A percentile compares a stretch with the other conserved stretches of the same genome.
phyloP scores from a whole-genome alignment of 164 flowering plant species.

The Vitis rotundifolia region DNA sequence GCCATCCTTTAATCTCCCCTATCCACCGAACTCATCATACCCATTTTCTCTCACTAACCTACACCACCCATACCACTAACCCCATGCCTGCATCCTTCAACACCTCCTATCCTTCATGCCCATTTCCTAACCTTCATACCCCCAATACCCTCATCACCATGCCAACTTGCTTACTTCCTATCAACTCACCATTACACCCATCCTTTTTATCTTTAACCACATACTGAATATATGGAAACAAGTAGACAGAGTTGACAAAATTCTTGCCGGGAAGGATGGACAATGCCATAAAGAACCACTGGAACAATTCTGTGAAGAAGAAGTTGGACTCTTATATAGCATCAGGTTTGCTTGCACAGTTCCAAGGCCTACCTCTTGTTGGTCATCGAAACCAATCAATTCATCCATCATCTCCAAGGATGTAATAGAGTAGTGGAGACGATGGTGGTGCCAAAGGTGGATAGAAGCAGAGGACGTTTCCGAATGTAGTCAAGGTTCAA shows the following conservation, averaged over 20 bases:
- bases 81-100: no score
- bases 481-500: constrained; percentile 81
- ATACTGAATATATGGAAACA: constrained; percentile 66
- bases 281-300: constrained; percentile 99
- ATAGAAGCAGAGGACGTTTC: constrained; percentile 60
- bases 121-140: no score
- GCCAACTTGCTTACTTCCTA: no score
- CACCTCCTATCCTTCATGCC: no score
- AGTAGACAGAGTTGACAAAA: constrained; percentile 95
- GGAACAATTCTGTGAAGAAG: constrained; percentile 99
- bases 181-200: no score
- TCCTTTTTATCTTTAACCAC: no score
- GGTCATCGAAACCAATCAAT: constrained; percentile 38
- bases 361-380: constrained; percentile 46
- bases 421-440: constrained; percentile 49
- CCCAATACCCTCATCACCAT: no score
- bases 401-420: constrained; percentile 45
- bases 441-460: constrained; percentile 39
- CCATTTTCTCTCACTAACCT: no score
- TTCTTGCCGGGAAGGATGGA: constrained; percentile 97
- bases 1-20: no score
- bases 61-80: no score
- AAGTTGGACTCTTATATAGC: constrained; percentile 78
- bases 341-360: constrained; percentile 78
- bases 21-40: no score